Percentiles rank a stretch among this genome's conserved stretches.
phyloP scores from a whole-genome alignment of 2,329 filamentous ascomycete species.

The Neurospora sp. region DNA sequence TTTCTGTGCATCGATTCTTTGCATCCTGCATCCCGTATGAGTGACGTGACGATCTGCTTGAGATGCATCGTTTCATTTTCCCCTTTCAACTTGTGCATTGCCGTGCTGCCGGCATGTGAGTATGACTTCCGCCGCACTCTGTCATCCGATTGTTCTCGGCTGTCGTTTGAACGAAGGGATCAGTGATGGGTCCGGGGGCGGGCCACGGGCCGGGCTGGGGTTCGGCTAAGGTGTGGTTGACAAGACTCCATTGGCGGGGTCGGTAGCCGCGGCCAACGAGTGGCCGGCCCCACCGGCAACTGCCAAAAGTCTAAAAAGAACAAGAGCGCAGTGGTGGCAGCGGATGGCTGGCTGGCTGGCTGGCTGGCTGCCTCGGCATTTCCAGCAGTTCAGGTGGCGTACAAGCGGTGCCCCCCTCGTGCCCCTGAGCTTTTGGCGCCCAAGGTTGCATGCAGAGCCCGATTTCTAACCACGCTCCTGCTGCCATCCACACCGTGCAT shows the following conservation, averaged over 20 bases:
- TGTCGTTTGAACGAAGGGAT: neutral
- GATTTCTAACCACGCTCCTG: neutral
- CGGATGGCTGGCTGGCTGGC: neutral
- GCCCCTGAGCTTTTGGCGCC: neutral
- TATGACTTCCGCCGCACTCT: neutral
- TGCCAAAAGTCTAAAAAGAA: neutral
- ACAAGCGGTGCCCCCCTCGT: neutral
- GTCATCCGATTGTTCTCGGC: neutral
- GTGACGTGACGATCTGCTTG: neutral
- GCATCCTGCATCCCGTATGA: neutral
- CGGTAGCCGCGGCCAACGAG: neutral
- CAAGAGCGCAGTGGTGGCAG: neutral
- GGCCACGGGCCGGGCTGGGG: neutral
- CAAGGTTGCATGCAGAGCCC: neutral
- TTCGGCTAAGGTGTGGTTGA: neutral
- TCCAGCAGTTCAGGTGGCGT: slow-evolving; percentile 1
- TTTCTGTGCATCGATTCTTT: neutral
- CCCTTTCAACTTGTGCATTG: neutral
- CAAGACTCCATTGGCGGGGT: neutral
- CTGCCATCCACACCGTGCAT: neutral
- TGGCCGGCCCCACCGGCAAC: neutral
- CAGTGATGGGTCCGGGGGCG: neutral
- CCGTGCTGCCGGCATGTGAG: neutral
- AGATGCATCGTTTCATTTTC: neutral
- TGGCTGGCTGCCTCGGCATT: slow-evolving; percentile 10